Conservation (phyloP, 768 basidiomycete genomes). For the button mushroom (Agaricus bisporus) region DNA sequence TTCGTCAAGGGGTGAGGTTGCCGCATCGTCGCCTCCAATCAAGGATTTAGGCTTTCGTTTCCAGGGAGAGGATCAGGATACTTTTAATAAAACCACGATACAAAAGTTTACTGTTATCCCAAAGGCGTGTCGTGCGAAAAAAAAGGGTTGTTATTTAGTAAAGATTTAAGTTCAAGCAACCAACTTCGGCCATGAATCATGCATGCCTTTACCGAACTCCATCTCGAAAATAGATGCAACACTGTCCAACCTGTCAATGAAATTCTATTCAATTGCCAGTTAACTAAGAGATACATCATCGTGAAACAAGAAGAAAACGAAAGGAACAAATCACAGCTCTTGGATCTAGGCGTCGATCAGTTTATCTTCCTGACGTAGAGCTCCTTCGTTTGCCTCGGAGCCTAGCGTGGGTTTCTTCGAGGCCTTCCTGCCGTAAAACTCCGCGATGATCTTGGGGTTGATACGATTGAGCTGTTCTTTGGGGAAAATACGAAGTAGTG, state of each 20-base stretch:
- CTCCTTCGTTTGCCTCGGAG: conserved; percentile 38
- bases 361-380: conserved; percentile 13
- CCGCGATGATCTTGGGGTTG: conserved; percentile 91
- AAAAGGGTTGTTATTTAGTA: no score
- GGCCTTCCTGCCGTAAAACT: conserved; percentile 86
- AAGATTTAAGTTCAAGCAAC: no score
- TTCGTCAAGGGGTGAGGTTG: neutral
- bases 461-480: conserved; percentile 98
- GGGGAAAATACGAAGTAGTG: conserved; percentile 94
- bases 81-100: neutral
- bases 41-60: conserved; percentile 5
- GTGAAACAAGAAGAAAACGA: conserved; percentile 1
- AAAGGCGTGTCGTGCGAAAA: no score
- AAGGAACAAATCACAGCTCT: neutral
- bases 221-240: neutral
- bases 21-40: neutral
- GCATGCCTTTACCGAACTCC: neutral
- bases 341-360: conserved; percentile 56
- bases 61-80: conserved; percentile 4
- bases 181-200: no score
- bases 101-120: no score
- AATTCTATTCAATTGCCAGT: neutral
- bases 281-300: neutral
- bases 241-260: conserved; percentile 2
- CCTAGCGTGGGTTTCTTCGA: conserved; percentile 55